Evolutionary conservation across 2,329 filamentous ascomycete genomes (phyloP), one percentile per base, ranked within the genome.

Genomic region (Sporothrix schenckii): DNA sequence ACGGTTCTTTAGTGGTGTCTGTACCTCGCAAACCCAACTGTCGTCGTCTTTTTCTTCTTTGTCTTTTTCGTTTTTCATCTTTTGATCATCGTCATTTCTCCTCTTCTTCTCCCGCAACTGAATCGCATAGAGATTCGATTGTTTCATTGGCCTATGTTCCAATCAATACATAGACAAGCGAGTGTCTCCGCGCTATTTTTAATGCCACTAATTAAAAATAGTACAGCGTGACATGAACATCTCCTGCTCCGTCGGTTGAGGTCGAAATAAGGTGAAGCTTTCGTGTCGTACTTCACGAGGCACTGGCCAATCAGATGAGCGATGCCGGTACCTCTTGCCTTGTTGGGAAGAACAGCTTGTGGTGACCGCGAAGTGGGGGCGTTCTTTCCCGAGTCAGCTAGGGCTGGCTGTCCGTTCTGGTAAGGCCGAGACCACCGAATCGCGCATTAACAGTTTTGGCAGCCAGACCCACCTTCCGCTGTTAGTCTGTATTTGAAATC

Each of bases 401-500:
- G 34, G 27, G 27, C 27, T 30, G 3, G 27, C 27, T 30, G 27
- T 30, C 4, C 3, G 49, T 54, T 19, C 13, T 54, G 52, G 10
- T 39, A n/a, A 34, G 60, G 44, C 41, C 60, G 41, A 65, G 60
- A 2, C 60, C 61, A 44, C 34, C 19, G 13, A 19, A 6, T 9
- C n/a, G 27, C 24, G n/a, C 50, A 53, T 58, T 54, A 65, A 44
- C 58, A 47, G 4, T 10, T 34, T 50, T 69, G 49, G 10, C 21
- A 13, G 58, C 21, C 16, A 49, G 39, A 49, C 44, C 21, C 56
- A 63, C 47, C 30, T 5, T 13, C 4, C 14, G 21, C 16, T 58
- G 68, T 39, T 53, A 63, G 44, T 34, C 63, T 34, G 47, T n/a
- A 50, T 52, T 61, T 61, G 54, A 60, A 66, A 52, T 66, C 34